These are phyloP conservation scores for Aspergillus egyptiacus DNA, from an alignment of 495 filamentous ascomycete genomes.

Conservation along the genomic window DNA sequence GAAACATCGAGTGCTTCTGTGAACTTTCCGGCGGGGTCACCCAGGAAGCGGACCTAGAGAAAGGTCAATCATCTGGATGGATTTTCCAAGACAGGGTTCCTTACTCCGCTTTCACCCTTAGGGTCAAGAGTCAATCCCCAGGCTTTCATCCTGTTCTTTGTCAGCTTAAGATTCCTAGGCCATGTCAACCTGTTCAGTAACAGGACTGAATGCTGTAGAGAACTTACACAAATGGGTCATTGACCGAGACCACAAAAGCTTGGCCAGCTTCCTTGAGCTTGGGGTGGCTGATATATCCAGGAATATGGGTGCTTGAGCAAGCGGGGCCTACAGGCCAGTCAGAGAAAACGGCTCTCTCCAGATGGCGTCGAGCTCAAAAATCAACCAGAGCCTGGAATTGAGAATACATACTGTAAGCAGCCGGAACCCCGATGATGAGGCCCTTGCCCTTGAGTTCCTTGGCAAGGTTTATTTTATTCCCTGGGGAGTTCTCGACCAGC, in stretches of 20 bases:
- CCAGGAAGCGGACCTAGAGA: constrained; percentile 74
- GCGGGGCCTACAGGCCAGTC: constrained; percentile 47
- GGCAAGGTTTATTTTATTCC: constrained; percentile 81
- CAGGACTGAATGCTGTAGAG: neutral
- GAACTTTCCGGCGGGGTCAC: constrained; percentile 77
- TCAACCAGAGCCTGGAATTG: neutral
- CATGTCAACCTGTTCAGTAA: neutral
- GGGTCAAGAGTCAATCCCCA: constrained; percentile 75
- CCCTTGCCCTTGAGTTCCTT: constrained; percentile 67
- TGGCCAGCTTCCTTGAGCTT: constrained; percentile 67
- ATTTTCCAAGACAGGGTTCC: constrained; percentile 24
- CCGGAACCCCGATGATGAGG: constrained; percentile 84
- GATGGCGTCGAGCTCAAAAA: neutral
- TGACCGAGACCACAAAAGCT: constrained; percentile 85
- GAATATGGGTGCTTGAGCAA: constrained; percentile 75
- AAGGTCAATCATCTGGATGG: neutral
- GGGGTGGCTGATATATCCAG: constrained; percentile 72
- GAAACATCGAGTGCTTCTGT: constrained; percentile 77
- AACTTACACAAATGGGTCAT: constrained; percentile 91
- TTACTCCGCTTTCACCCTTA: constrained; percentile 62
- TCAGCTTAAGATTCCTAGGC: neutral
- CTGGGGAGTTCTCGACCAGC: constrained; percentile 54
- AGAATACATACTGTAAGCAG: constrained; percentile 65
- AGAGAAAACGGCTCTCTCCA: neutral
- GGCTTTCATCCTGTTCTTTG: constrained; percentile 67